Evolutionary conservation across 139 green algal species (phyloP), one percentile per base, ranked within the genome.

Genomic region (Bryopsis sp.): DNA sequence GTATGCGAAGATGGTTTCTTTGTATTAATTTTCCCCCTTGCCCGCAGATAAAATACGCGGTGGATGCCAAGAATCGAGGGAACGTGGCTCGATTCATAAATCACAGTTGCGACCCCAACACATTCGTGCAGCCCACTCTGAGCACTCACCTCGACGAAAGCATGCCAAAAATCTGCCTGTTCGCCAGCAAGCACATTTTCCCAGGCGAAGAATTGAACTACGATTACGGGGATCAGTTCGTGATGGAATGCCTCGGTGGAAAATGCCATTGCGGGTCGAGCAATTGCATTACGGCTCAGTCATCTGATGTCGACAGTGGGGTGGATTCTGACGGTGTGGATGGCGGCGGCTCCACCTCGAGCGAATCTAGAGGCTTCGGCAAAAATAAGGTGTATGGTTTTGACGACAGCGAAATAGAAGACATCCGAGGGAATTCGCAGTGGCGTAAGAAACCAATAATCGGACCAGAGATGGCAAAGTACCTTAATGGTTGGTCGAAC

Each of bases 51-150:
- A 54, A 11, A 54, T 54, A 54, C 19, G 43, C 43, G 19, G 38
- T 84, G 8, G 58, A 76, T 46, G 64, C 76, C 46, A 63, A 39
- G 24, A 39, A 72, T 31, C 78, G 85, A 70, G 92, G 92, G 36
- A 91, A 90, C 64, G 68, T 89, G 39, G 87, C 85, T 7, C 86
- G 92, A 39, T 97, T 97, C 81, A 87, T 97, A 75, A 97, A 97
- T 78, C 92, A 97, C 85, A 85, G 72, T 31, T 97, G 91, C 84
- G 72, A 90, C 1, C 89, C 91, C 61, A 97, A 97, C 81, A 90
- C 87, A 87, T 77, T 90, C 83, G 43, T 96, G 70, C 95, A 97
- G 86, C 94, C 88, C 80, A 62, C 86, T 50, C 87, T 92, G 62
- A 48, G 70, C 3, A 88, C 88, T 24, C 89, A 96, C 64, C 57